Evolutionary conservation across 495 filamentous ascomycete species (phyloP).

Genomic region (Parmelia sp.): DNA sequence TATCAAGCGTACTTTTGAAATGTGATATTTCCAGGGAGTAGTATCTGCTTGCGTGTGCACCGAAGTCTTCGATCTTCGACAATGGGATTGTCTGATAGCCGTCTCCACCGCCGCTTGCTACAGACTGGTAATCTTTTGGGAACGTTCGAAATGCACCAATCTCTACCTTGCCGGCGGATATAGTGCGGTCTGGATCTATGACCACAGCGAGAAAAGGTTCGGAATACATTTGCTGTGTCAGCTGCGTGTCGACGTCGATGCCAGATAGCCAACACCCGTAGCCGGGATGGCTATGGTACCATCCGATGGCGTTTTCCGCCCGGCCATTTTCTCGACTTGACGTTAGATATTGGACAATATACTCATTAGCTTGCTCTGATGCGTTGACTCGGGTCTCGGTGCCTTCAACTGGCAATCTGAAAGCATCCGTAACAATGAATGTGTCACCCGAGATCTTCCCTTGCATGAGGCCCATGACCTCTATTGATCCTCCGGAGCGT

Average conservation of each 20-base stretch:
- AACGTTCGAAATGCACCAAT: conserved; percentile 95
- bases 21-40: conserved; percentile 86
- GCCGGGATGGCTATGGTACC: conserved; percentile 97
- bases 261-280: conserved; percentile 98
- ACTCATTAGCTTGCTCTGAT: conserved; percentile 90
- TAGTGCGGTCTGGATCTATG: conserved; percentile 94
- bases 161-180: conserved; percentile 90
- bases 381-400: conserved; percentile 98
- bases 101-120: conserved; percentile 44
- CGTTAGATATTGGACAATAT: conserved; percentile 80
- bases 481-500: conserved; percentile 79
- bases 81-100: conserved; percentile 73
- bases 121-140: conserved; percentile 63
- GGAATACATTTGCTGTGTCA: conserved; percentile 68
- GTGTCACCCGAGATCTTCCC: conserved; percentile 79
- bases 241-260: conserved; percentile 88
- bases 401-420: conserved; percentile 90
- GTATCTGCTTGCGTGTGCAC: conserved; percentile 82
- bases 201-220: conserved; percentile 96
- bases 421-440: conserved; percentile 90
- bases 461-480: conserved; percentile 99
- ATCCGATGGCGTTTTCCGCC: conserved; percentile 87
- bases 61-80: conserved; percentile 91
- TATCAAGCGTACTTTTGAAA: conserved; percentile 88
- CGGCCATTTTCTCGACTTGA: conserved; percentile 68